These are phyloP conservation scores for Boletus nobilissimus DNA, from an alignment of 1,284 basidiomycete genomes.

Conservation along the genomic window DNA sequence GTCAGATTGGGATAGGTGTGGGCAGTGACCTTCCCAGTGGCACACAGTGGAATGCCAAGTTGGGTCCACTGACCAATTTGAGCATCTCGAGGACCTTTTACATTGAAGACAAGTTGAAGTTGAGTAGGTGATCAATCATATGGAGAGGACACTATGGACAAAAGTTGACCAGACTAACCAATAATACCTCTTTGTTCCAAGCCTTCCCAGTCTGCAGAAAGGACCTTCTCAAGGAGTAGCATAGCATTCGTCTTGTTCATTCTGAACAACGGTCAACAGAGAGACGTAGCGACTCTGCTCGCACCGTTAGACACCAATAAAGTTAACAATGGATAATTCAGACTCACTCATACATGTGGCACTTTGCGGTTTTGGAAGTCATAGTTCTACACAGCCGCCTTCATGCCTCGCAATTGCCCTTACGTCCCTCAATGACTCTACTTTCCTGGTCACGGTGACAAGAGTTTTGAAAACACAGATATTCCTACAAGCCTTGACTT, in stretches of 20 bases:
- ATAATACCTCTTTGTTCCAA: slow-evolving; percentile 10
- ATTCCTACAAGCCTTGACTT: slow-evolving; percentile 10
- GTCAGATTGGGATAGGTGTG: too few relatives aligned
- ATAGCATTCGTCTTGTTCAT: background rate
- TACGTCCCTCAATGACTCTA: background rate
- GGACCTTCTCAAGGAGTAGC: slow-evolving; percentile 9
- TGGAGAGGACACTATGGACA: too few relatives aligned
- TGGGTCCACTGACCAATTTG: too few relatives aligned
- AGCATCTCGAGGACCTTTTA: too few relatives aligned
- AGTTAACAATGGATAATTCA: too few relatives aligned
- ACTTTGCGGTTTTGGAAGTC: background rate
- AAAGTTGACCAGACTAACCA: background rate
- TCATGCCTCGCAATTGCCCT: background rate
- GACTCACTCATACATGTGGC: slow-evolving; percentile 18
- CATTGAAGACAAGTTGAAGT: too few relatives aligned
- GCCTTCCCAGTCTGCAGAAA: background rate
- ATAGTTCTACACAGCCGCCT: background rate
- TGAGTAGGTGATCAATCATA: too few relatives aligned
- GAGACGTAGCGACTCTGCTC: slow-evolving; percentile 6
- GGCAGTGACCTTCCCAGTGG: too few relatives aligned
- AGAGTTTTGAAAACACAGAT: slow-evolving; percentile 11
- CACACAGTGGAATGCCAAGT: too few relatives aligned
- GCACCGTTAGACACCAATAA: background rate
- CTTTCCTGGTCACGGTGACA: background rate
- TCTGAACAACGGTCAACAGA: slow-evolving; percentile 10